Conservation (phyloP, 73 alveolate species). For the Stentor coeruleus region DNA sequence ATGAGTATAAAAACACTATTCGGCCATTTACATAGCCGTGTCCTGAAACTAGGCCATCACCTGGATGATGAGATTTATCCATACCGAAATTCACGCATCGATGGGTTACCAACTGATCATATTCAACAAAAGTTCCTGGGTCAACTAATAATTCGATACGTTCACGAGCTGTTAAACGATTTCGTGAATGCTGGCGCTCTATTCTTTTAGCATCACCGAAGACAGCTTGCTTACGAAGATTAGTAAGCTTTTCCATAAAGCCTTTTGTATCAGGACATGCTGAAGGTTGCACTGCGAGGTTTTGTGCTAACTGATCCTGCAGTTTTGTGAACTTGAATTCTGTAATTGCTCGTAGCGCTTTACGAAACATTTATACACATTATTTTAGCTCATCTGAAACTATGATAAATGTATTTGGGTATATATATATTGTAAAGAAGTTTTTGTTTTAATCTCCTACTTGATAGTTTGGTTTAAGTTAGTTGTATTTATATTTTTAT, state of each 20-base stretch:
- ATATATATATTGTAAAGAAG: no score
- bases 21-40: slow-evolving; percentile 63
- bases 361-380: no score
- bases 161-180: slow-evolving; percentile 64
- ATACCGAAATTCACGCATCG: slow-evolving; percentile 65
- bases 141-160: slow-evolving; percentile 52
- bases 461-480: no score
- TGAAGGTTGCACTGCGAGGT: no score
- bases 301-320: no score
- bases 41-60: slow-evolving; percentile 72
- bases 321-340: no score
- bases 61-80: slow-evolving; percentile 52
- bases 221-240: slow-evolving; percentile 36
- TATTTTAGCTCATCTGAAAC: no score
- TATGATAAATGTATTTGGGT: no score
- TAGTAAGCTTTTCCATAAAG: slow-evolving; percentile 34
- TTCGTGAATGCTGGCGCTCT: slow-evolving; percentile 36
- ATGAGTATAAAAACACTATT: slow-evolving; percentile 43
- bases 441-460: no score
- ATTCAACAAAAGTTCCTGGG: slow-evolving; percentile 51
- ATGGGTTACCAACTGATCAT: slow-evolving; percentile 59
- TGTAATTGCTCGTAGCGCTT: no score
- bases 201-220: slow-evolving; percentile 58
- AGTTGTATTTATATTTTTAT: no score
- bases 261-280: no score